A percentile compares a stretch with the other conserved stretches of the same genome.
These are phyloP conservation scores for Myriosclerotinia duriaeana DNA, from an alignment of 2,329 filamentous ascomycete species.

Conservation along the genomic window DNA sequence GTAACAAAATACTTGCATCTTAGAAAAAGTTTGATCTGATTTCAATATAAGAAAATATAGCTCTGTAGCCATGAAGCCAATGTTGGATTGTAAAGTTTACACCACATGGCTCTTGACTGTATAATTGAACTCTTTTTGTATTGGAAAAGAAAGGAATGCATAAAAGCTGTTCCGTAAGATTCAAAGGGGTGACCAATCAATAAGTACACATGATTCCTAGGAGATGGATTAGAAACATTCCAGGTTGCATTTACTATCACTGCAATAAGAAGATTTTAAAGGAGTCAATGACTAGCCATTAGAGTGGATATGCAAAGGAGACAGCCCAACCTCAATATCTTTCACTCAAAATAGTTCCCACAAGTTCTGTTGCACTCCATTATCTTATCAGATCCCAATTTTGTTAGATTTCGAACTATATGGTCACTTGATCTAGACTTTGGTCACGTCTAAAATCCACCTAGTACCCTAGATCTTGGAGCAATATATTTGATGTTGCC, in stretches of 20 bases:
- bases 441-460: background rate
- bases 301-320: no score
- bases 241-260: background rate
- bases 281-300: background rate
- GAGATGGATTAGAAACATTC: no score
- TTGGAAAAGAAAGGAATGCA: no score
- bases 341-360: background rate
- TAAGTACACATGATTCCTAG: background rate
- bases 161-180: no score
- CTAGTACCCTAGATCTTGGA: background rate
- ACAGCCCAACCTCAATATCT: background rate
- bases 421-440: background rate
- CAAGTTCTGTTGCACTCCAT: background rate
- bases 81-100: background rate
- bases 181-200: background rate
- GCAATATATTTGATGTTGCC: background rate
- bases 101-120: background rate
- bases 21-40: slow-evolving; percentile 22
- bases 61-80: slow-evolving; percentile 1
- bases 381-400: no score
- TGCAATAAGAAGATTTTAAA: background rate
- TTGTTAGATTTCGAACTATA: background rate
- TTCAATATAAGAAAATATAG: slow-evolving; percentile 2
- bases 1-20: slow-evolving; percentile 24
- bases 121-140: no score